Conservation (phyloP, 2,329 filamentous ascomycete genomes). For the Aspergillus versicolor region DNA sequence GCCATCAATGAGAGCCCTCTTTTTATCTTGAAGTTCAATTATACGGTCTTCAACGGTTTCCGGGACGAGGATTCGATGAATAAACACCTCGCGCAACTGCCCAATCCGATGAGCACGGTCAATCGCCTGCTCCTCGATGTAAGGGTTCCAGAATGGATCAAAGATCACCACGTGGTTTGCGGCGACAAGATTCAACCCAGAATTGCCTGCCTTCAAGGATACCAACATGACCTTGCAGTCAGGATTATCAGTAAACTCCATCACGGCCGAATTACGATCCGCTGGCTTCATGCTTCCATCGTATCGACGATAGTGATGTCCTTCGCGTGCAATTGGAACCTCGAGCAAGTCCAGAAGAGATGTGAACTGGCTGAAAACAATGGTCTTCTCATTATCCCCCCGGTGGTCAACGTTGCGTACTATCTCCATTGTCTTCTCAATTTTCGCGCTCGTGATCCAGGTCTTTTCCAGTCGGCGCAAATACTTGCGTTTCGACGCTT, state of each 20-base stretch:
- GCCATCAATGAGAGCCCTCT: slow-evolving; percentile 71
- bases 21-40: slow-evolving; percentile 72
- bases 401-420: slow-evolving; percentile 52
- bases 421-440: slow-evolving; percentile 67
- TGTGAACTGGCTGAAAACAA: slow-evolving; percentile 81
- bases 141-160: slow-evolving; percentile 94
- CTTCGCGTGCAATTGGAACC: slow-evolving; percentile 63
- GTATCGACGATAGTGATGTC: slow-evolving; percentile 65
- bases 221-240: slow-evolving; percentile 70
- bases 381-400: slow-evolving; percentile 67
- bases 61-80: slow-evolving; percentile 75
- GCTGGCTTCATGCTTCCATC: slow-evolving; percentile 71
- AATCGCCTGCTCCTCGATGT: slow-evolving; percentile 87
- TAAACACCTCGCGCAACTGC: slow-evolving; percentile 69
- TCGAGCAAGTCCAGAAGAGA: slow-evolving; percentile 75
- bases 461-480: slow-evolving; percentile 65
- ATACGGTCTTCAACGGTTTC: slow-evolving; percentile 88
- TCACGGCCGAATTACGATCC: slow-evolving; percentile 65
- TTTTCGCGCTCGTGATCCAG: slow-evolving; percentile 74
- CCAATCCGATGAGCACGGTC: slow-evolving; percentile 88
- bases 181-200: slow-evolving; percentile 80
- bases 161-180: slow-evolving; percentile 86
- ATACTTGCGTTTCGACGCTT: slow-evolving; percentile 66
- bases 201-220: slow-evolving; percentile 77
- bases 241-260: slow-evolving; percentile 64